A percentile compares a stretch with the other conserved stretches of the same genome.
These are phyloP conservation scores for Ganoderma resinaceum DNA, from an alignment of 1,284 basidiomycete species.

Conservation along the genomic window DNA sequence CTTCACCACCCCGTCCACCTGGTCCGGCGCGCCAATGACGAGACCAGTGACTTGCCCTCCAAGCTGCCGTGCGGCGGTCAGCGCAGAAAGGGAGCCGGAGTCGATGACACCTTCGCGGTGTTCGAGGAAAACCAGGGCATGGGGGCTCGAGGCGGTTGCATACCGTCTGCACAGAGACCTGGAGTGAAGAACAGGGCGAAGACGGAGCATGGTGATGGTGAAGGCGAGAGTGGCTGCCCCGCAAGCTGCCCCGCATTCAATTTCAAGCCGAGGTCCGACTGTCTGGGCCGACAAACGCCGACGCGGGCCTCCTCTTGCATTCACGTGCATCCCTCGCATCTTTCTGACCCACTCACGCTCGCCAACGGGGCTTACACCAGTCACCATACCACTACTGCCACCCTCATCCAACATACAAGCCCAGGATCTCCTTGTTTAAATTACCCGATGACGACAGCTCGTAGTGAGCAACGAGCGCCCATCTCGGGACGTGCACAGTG, in stretches of 20 bases:
- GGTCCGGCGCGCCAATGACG: constrained; percentile 78
- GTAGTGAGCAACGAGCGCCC: not conserved
- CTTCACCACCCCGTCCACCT: constrained; percentile 75
- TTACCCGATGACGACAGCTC: too few species aligned
- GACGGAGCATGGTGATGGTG: constrained; percentile 44
- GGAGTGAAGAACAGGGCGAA: constrained; percentile 35
- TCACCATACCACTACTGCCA: too few species aligned
- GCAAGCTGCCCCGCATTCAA: not conserved
- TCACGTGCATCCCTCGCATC: not conserved
- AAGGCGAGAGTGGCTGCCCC: constrained; percentile 5
- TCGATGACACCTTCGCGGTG: constrained; percentile 87
- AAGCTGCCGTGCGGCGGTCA: constrained; percentile 88
- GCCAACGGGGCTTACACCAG: too few species aligned
- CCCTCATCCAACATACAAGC: not conserved
- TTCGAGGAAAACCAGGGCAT: constrained; percentile 89
- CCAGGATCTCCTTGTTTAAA: too few species aligned
- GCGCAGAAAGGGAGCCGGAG: constrained; percentile 85
- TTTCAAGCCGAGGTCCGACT: not conserved
- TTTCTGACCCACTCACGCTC: too few species aligned
- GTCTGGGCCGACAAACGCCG: not conserved
- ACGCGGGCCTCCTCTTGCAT: not conserved
- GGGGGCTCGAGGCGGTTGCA: constrained; percentile 61
- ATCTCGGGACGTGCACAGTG: not conserved
- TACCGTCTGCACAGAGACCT: constrained; percentile 54
- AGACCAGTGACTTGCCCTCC: constrained; percentile 92